phyloP scores from a whole-genome alignment of 495 filamentous ascomycete species.

The Hypoxylon intermedium region DNA sequence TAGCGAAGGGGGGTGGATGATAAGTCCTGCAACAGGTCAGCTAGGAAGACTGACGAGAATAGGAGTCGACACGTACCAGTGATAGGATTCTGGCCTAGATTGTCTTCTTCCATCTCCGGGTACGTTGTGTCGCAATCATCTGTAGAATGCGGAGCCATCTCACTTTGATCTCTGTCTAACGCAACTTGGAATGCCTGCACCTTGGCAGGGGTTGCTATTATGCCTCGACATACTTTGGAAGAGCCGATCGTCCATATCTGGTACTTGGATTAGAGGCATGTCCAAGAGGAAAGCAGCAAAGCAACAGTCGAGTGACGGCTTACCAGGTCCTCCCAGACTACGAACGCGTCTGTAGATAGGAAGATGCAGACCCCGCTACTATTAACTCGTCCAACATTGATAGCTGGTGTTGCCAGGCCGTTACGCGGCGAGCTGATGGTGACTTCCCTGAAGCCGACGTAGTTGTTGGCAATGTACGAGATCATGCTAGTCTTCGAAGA shows the following conservation, averaged over 20 bases:
- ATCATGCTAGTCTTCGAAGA: constrained; percentile 44
- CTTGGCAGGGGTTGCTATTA: constrained; percentile 50
- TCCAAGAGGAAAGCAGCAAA: not conserved
- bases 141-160: constrained; percentile 35
- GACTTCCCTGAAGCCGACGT: constrained; percentile 55
- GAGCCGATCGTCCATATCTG: constrained; percentile 48
- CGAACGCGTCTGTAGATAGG: constrained; percentile 53
- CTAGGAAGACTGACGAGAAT: not conserved
- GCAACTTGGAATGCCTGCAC: constrained; percentile 49
- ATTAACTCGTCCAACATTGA: constrained; percentile 43
- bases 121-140: constrained; percentile 52
- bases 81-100: constrained; percentile 48
- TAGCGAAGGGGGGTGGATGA: constrained; percentile 51
- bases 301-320: constrained; percentile 2
- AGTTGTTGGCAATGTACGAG: constrained; percentile 50
- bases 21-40: constrained; percentile 44
- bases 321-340: constrained; percentile 56
- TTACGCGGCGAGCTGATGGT: constrained; percentile 39
- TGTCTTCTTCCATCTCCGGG: constrained; percentile 20
- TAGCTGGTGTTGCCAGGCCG: constrained; percentile 29
- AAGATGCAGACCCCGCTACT: constrained; percentile 49
- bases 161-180: constrained; percentile 25
- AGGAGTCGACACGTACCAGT: constrained; percentile 38
- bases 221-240: constrained; percentile 46
- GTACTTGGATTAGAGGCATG: constrained; percentile 20